A percentile compares a stretch with the other conserved stretches of the same genome.
Conservation (phyloP, 2,329 filamentous ascomycete genomes). For the Endocalyx cinctus region DNA sequence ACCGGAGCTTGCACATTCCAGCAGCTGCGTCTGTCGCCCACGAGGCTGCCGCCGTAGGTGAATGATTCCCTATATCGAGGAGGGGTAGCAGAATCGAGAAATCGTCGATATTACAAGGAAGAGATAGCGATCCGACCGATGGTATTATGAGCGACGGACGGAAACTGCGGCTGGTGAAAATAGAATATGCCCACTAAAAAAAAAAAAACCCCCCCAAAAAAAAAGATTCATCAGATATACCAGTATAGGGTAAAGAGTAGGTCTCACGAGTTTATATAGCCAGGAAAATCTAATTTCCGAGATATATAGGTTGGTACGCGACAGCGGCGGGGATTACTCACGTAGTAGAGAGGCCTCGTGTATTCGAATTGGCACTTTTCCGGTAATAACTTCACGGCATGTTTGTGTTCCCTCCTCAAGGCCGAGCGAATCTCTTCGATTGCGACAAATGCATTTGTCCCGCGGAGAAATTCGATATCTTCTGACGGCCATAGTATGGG, state of each 20-base stretch:
- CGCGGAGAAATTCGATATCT: constrained; percentile 49
- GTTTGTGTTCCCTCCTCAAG: constrained; percentile 41
- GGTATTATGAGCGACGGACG: constrained; percentile 54
- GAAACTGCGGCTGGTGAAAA: constrained; percentile 63
- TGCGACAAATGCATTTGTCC: constrained; percentile 27
- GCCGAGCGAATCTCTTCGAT: constrained; percentile 38
- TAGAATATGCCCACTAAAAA: constrained; percentile 63
- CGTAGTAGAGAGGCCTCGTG: constrained; percentile 48
- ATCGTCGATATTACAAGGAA: constrained; percentile 45
- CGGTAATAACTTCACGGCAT: constrained; percentile 35
- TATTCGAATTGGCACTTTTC: constrained; percentile 31
- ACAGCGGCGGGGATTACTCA: no score
- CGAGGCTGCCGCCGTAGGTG: constrained; percentile 46
- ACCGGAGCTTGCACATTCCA: constrained; percentile 37
- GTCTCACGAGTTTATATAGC: no score
- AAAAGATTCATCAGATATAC: no score
- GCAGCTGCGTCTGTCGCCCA: constrained; percentile 50
- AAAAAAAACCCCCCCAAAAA: no score
- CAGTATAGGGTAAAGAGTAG: no score
- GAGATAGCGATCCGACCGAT: constrained; percentile 23
- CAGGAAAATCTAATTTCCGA: no score
- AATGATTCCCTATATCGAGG: constrained; percentile 69
- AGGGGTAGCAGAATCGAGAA: constrained; percentile 67
- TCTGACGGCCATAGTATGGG: constrained; percentile 61
- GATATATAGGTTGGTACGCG: no score